Conservation (phyloP, 1,284 basidiomycete genomes). For the Leccinum griseonigrum region DNA sequence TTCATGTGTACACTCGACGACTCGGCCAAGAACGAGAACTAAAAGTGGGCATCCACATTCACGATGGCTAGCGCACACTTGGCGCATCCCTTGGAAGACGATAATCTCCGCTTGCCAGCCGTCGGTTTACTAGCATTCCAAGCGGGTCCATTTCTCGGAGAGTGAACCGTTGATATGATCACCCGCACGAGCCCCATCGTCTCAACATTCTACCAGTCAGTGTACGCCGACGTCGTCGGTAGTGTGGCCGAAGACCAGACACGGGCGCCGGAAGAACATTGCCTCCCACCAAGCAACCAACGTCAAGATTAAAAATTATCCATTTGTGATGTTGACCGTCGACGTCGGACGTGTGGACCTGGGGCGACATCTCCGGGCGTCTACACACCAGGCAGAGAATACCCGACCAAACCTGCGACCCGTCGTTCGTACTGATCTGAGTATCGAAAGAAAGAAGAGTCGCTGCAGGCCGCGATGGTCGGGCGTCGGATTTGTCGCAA, state of each 20-base stretch:
- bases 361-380: not conserved
- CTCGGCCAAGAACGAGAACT: not conserved
- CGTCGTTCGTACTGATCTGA: not conserved
- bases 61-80: not conserved
- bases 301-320: not conserved
- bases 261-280: not conserved
- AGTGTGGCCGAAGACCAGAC: conserved; percentile 1
- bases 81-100: not conserved
- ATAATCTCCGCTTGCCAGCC: conserved; percentile 13
- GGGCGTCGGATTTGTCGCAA: not conserved
- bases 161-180: conserved; percentile 1
- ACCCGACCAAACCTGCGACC: not conserved
- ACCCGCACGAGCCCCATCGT: conserved; percentile 9
- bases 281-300: not conserved
- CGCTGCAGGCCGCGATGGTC: conserved; percentile 6
- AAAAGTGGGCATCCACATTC: not conserved
- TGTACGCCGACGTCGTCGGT: not conserved
- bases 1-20: not conserved
- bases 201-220: not conserved
- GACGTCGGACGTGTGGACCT: not conserved
- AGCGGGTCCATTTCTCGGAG: not conserved
- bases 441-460: not conserved
- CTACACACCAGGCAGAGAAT: not conserved
- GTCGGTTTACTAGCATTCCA: conserved; percentile 3
- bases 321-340: not conserved